Evolutionary conservation across 306 rosid genomes (phyloP).

Genomic region (Cicer cuneatum): DNA sequence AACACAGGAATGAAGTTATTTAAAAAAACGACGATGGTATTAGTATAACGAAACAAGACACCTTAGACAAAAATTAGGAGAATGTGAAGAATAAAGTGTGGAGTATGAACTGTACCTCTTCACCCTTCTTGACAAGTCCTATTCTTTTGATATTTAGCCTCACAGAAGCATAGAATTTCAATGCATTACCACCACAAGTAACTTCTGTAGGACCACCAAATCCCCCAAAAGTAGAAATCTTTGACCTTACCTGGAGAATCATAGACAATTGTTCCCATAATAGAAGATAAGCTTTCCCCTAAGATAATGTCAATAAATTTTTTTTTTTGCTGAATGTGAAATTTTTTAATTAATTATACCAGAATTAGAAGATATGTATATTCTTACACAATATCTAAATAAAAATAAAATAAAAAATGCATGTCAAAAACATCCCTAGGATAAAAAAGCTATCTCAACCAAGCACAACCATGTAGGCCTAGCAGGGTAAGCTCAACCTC

Average conservation of each 20-base stretch:
- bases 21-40: not conserved
- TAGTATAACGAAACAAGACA: not conserved
- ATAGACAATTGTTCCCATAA: conserved; percentile 34
- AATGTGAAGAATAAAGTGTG: not conserved
- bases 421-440: conserved; percentile 13
- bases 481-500: conserved; percentile 27
- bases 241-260: conserved; percentile 71
- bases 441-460: conserved; percentile 30
- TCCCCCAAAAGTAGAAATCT: conserved; percentile 88
- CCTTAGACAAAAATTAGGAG: not conserved
- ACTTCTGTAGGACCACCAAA: conserved; percentile 89
- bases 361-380: conserved; percentile 5
- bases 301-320: conserved; percentile 8
- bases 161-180: conserved; percentile 91
- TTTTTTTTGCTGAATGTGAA: no score
- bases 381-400: conserved; percentile 15
- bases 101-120: conserved; percentile 65
- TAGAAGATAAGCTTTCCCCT: conserved; percentile 22
- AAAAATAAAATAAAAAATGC: conserved; percentile 3
- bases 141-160: conserved; percentile 74
- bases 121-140: conserved; percentile 81
- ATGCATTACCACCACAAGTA: conserved; percentile 96
- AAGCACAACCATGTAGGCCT: conserved; percentile 16
- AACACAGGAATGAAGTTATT: no score
- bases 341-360: not conserved